Evolutionary conservation across 1,284 basidiomycete genomes (phyloP).

Genomic region (Sporisorium exsertum): DNA sequence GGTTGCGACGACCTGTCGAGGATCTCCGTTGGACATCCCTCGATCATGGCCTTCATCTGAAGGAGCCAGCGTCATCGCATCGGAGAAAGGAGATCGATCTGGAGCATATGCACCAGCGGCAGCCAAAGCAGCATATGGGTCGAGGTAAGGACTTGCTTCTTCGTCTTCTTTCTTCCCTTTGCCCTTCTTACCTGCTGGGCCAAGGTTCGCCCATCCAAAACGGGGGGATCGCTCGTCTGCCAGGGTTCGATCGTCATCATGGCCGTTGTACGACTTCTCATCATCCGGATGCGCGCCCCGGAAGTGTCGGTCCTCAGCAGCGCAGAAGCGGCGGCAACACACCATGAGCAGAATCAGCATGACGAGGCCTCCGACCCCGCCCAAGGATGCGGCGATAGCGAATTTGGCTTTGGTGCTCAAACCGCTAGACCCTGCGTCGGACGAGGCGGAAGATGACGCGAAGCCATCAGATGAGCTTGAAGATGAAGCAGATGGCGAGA

Average conservation of each 20-base stretch:
- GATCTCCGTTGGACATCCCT: slow-evolving; percentile 4
- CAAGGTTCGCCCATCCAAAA: slow-evolving; percentile 35
- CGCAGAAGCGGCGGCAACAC: slow-evolving; percentile 52
- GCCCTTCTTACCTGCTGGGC: slow-evolving; percentile 23
- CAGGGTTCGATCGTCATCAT: slow-evolving; percentile 54
- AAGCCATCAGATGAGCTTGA: slow-evolving; percentile 21
- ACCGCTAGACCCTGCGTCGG: slow-evolving; percentile 14
- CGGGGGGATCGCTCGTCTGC: slow-evolving; percentile 41
- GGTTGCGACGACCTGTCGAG: slow-evolving; percentile 21
- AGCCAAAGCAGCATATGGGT: slow-evolving; percentile 18
- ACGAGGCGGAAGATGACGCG: slow-evolving; percentile 12
- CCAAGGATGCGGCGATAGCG: slow-evolving; percentile 53
- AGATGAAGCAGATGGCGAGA: not conserved
- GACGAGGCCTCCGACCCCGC: slow-evolving; percentile 52
- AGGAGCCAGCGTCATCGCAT: slow-evolving; percentile 42
- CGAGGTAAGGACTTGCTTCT: slow-evolving; percentile 45
- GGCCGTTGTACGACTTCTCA: slow-evolving; percentile 17
- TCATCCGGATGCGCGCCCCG: slow-evolving; percentile 32
- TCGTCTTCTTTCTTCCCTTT: slow-evolving; percentile 35
- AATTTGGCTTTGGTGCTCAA: slow-evolving; percentile 47
- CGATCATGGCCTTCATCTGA: slow-evolving; percentile 30
- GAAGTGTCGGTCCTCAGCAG: slow-evolving; percentile 51
- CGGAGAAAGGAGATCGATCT: slow-evolving; percentile 38
- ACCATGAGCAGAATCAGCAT: slow-evolving; percentile 55
- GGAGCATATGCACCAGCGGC: slow-evolving; percentile 4